A percentile compares a stretch with the other conserved stretches of the same genome.
Evolutionary conservation across 225 moss, liverwort and hornwort genomes (phyloP).

Genomic region (Bryum argenteum): DNA sequence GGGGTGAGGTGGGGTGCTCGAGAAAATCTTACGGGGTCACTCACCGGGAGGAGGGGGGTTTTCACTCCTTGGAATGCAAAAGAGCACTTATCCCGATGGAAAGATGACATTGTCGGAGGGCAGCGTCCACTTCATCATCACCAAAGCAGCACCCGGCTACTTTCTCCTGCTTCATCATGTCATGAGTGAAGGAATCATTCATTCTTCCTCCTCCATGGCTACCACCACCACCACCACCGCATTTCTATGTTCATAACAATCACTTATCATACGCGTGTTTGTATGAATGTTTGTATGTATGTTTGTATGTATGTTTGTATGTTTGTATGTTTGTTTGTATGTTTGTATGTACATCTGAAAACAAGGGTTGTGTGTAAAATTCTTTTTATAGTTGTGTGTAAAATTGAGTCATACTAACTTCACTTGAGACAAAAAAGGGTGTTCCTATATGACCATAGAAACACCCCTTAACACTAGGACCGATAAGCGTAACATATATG

Average conservation of each 20-base stretch:
- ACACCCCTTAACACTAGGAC: too few species aligned
- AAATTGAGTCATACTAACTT: too few species aligned
- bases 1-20: too few species aligned
- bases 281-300: background rate
- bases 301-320: background rate
- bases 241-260: background rate
- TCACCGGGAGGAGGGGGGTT: too few species aligned
- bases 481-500: too few species aligned
- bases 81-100: background rate
- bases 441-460: too few species aligned
- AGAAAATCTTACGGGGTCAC: too few species aligned
- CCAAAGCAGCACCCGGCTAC: background rate
- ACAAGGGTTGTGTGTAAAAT: too few species aligned
- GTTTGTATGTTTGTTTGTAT: background rate
- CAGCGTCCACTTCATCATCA: slow-evolving; percentile 21
- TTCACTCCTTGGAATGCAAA: too few species aligned
- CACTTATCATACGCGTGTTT: background rate
- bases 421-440: too few species aligned
- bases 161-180: background rate
- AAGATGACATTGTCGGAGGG: slow-evolving; percentile 22
- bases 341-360: too few species aligned
- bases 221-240: background rate
- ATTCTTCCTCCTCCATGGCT: background rate
- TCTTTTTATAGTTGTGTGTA: too few species aligned
- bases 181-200: slow-evolving; percentile 21